phyloP scores from a whole-genome alignment of 495 filamentous ascomycete species.

The Xylaria sp. region DNA sequence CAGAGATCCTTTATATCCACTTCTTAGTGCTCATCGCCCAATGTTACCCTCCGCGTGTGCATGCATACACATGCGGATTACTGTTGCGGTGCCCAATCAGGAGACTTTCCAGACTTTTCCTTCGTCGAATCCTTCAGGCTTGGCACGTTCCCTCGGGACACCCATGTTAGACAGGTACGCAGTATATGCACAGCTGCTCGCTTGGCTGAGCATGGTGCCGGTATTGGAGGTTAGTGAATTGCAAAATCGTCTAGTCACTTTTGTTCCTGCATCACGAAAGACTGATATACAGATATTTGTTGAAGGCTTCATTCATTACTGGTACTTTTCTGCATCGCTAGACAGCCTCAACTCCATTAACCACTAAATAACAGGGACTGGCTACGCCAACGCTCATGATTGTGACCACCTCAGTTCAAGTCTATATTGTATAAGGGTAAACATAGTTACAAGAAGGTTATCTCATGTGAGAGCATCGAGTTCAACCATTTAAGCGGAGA shows the following conservation, averaged over 20 bases:
- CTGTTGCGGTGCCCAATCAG: constrained; percentile 18
- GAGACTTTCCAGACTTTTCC: background rate
- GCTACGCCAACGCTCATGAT: constrained; percentile 14
- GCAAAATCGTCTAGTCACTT: background rate
- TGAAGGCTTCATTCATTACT: constrained; percentile 1
- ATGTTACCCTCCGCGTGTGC: constrained; percentile 12
- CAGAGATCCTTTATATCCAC: constrained; percentile 17
- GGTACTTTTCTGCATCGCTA: constrained; percentile 1
- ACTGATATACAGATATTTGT: background rate
- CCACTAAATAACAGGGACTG: background rate
- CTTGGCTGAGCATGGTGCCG: background rate
- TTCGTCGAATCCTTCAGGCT: constrained; percentile 1
- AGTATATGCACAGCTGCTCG: background rate
- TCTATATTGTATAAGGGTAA: constrained; percentile 25
- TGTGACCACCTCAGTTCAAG: constrained; percentile 25
- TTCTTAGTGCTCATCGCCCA: background rate
- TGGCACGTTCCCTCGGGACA: background rate
- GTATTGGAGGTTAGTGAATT: background rate
- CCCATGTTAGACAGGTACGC: background rate
- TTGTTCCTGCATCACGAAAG: background rate
- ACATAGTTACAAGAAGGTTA: constrained; percentile 27
- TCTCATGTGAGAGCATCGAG: background rate
- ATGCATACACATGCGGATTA: constrained; percentile 10
- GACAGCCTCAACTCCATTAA: constrained; percentile 16
- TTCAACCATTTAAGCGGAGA: background rate